Evolutionary conservation across 345 rosid genomes (phyloP).

Genomic region (Psidium guajava): DNA sequence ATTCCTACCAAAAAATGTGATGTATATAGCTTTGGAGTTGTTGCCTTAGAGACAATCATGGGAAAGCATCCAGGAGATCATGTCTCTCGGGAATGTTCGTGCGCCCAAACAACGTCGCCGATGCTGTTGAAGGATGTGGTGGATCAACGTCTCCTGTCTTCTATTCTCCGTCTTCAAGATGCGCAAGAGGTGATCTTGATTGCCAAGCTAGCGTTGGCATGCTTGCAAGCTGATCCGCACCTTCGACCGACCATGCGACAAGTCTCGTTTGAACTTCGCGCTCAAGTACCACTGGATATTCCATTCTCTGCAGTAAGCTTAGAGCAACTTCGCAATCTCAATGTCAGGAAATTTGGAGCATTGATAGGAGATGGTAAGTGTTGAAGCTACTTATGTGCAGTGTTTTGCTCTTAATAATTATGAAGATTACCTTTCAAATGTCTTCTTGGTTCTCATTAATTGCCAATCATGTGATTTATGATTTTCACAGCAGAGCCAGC

Average conservation of each 20-base stretch:
- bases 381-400: not conserved
- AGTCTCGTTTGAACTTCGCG: not conserved
- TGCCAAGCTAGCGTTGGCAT: not conserved
- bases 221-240: not conserved
- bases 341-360: not conserved
- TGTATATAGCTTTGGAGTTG: not conserved
- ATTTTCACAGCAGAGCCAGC: not conserved
- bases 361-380: not conserved
- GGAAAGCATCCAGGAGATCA: not conserved
- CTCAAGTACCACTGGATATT: not conserved
- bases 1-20: not conserved
- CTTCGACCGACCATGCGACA: not conserved
- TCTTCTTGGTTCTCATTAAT: not conserved
- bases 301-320: not conserved
- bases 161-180: not conserved
- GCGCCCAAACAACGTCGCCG: not conserved
- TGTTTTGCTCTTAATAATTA: not conserved
- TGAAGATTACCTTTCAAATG: too few relatives aligned
- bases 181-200: not conserved
- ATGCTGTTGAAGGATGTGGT: not conserved
- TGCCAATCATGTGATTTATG: not conserved
- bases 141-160: not conserved
- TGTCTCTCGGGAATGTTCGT: not conserved
- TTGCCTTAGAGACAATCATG: not conserved
- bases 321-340: not conserved